Evolutionary conservation across 2,329 filamentous ascomycete genomes (phyloP), one percentile per base, ranked within the genome.

Genomic region (Chrysoporthe puriensis): DNA sequence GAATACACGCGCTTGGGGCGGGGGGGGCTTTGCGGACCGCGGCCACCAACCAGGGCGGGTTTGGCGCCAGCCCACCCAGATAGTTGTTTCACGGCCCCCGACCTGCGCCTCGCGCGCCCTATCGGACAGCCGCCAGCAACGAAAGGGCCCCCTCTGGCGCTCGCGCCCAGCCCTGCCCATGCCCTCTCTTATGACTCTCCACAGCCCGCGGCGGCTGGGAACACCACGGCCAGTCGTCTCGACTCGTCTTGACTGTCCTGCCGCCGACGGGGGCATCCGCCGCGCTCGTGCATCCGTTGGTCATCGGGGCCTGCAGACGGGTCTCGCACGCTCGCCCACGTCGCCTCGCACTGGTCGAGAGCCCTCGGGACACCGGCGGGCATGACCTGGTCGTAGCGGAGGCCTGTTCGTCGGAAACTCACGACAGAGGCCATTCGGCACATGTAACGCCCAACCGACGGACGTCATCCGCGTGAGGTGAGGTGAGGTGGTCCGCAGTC

Each of bases 171-270:
- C 48, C 50, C 21, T 32, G 50, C 36, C 40, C 46, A 26, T 54
- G 26, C n/a, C 21, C 54, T 42, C 18, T 16, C 8, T 57, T 36
- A 58, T 11, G 32, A 36, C 40, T 26, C 48, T 18, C 48, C 61
- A 52, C 62, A 63, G 48, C 11, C 40, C 43, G 56, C 18, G 44
- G 68, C 68, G 68, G 62, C 62, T 67, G 63, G 13, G 58, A 18
- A 18, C 61, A 52, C 59, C 34, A 69, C 52, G 58, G 63, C 68
- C 68, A 70, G 62, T 70, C 68, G 46, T 42, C 59, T 50, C 63
- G 66, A 70, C 68, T 68, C 62, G 43, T n/a, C 66, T 26, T 62
- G 58, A 62, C 48, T 61, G 43, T 67, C 65, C 68, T 69, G 68
- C 62, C 64, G 67, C 64, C 64, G 62, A 44, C 32, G 54, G 56